Evolutionary conservation across 345 rosid species (phyloP), one percentile per base, ranked within the genome.

Genomic region (Eucalyptus camaldulensis): DNA sequence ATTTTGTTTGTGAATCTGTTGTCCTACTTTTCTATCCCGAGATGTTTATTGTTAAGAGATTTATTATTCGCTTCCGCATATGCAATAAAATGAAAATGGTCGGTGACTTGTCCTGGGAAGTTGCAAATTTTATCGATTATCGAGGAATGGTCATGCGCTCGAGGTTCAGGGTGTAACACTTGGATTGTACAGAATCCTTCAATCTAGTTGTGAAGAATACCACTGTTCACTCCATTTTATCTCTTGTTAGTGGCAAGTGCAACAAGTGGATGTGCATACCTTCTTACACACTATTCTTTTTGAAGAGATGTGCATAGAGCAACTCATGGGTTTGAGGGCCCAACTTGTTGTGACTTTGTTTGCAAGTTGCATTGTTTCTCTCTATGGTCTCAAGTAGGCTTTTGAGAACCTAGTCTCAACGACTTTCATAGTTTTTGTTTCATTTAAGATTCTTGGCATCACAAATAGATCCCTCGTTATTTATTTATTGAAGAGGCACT

Each of bases 121-220:
- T 47, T 0, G 13, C 49, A 47, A 12, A 49, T 49, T 49, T 49
- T 49, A 49, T 49, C 5, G 49, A 49, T 2, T 1, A 49, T 0
- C 0, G 14, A 49, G 45, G 1, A 2, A 49, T 49, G 49, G 1
- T 2, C 5, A 12, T 1, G 1, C 14, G 0, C 49, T 49, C 1
- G 49, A 49, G 14, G 49, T 49, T 49, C 1, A 2, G 14, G 50
- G 50, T 2, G 14, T 49, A 2, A 49, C 50, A 49, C 50, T 49
- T 54, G 60, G 27, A 54, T 54, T 54, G 27, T 54, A 22, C 2
- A 5, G 27, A 54, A 54, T 21, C 60, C 25, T 22, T 54, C 17
- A 54, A 15, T 54, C 25, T 54, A 54, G 60, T 22, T 56, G 27
- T 56, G 6, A 56, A 56, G 27, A 53, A 53, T 53, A 53, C 24